Evolutionary conservation across 495 filamentous ascomycete species (phyloP).

Genomic region (Evansstolkia leycettana): DNA sequence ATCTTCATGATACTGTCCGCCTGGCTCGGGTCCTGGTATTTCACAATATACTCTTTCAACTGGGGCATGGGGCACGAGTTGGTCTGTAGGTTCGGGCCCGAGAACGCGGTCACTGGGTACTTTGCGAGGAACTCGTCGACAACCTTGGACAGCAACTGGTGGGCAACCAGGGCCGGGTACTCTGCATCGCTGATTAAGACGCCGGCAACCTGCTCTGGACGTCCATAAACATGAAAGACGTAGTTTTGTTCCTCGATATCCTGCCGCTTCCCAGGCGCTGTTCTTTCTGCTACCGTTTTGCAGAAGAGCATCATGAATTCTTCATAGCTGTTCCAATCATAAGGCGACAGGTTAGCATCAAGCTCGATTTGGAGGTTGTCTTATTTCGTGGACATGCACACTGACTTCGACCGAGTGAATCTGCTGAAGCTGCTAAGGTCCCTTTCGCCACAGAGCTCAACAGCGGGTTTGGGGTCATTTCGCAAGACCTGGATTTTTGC

Average conservation of each 20-base stretch:
- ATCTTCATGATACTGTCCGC: constrained; percentile 91
- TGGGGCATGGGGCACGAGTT: constrained; percentile 45
- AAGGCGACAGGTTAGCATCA: constrained; percentile 10
- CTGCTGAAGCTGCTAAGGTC: constrained; percentile 42
- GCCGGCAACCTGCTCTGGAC: constrained; percentile 74
- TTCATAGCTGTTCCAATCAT: constrained; percentile 54
- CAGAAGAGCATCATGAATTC: constrained; percentile 45
- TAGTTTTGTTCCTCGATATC: constrained; percentile 75
- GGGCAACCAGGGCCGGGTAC: constrained; percentile 84
- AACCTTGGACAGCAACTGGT: constrained; percentile 83
- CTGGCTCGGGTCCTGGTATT: constrained; percentile 81
- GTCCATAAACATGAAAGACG: constrained; percentile 82
- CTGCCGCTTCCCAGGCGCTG: constrained; percentile 74
- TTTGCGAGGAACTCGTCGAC: constrained; percentile 84
- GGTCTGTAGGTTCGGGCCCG: constrained; percentile 29
- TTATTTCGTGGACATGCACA: no score
- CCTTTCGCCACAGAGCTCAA: constrained; percentile 69
- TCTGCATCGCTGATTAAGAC: constrained; percentile 85
- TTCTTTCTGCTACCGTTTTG: constrained; percentile 65
- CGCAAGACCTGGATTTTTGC: constrained; percentile 62
- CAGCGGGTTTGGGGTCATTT: constrained; percentile 64
- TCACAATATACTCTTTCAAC: constrained; percentile 68
- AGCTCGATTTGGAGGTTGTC: no score
- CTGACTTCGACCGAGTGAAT: no score
- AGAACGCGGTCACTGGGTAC: constrained; percentile 58